A percentile compares a stretch with the other conserved stretches of the same genome.
Conservation (phyloP, 1,284 basidiomycete species). For the Schizopora paradoxa region DNA sequence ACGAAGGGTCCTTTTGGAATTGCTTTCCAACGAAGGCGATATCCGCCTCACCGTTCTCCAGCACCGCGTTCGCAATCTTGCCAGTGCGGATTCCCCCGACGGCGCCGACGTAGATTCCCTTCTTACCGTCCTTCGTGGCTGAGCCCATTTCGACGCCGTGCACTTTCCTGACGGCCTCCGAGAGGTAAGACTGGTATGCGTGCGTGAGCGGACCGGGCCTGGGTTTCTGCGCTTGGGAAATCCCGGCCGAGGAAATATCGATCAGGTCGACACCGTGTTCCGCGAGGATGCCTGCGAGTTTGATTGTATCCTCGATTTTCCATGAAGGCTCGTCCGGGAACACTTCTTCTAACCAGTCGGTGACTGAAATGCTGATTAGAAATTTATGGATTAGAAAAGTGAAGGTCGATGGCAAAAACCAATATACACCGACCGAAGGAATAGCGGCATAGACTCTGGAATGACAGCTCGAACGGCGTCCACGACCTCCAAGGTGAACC, state of each 20-base stretch:
- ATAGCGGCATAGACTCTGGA: slow-evolving; percentile 56
- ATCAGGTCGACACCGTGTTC: slow-evolving; percentile 63
- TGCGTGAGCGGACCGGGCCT: slow-evolving; percentile 41
- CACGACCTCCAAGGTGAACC: slow-evolving; percentile 56
- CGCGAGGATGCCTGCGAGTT: slow-evolving; percentile 44
- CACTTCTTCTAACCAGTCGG: slow-evolving; percentile 55
- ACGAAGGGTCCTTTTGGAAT: slow-evolving; percentile 52
- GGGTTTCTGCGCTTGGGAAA: slow-evolving; percentile 40
- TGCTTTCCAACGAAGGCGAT: slow-evolving; percentile 42
- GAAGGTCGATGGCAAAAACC: slow-evolving; percentile 30
- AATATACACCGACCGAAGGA: slow-evolving; percentile 54
- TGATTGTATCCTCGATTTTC: slow-evolving; percentile 56
- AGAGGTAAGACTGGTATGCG: slow-evolving; percentile 33
- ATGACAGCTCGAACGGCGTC: slow-evolving; percentile 49
- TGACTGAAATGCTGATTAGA: slow-evolving; percentile 47
- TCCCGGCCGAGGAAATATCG: slow-evolving; percentile 61
- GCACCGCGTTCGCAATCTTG: slow-evolving; percentile 38
- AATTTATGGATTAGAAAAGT: slow-evolving; percentile 36
- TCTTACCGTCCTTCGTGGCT: too few relatives aligned
- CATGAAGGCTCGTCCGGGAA: slow-evolving; percentile 47
- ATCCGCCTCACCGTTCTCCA: slow-evolving; percentile 34
- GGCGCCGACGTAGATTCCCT: slow-evolving; percentile 38
- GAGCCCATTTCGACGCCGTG: slow-evolving; percentile 18
- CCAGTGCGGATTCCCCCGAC: slow-evolving; percentile 45
- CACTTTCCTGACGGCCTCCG: slow-evolving; percentile 36